Base-by-base conservation (phyloP, 2,329 filamentous ascomycete genomes). In the Microsporum ferrugineum region DNA sequence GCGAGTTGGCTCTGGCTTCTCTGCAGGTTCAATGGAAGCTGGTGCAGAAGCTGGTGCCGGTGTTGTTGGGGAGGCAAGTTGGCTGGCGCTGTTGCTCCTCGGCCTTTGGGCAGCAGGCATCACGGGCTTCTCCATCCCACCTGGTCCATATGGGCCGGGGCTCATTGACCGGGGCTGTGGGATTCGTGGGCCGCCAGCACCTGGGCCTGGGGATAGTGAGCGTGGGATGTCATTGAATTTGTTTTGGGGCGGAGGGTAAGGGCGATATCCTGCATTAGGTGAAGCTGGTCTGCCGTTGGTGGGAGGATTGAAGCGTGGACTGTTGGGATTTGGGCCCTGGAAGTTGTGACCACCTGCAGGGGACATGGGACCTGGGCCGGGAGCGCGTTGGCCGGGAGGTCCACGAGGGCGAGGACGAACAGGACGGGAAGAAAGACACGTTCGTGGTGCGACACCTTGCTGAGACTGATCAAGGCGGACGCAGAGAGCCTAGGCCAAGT, bases 391-490 rank as follows among this genome's bases (percentile, higher is more conserved):
- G 36, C 69, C 73, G 53, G 74, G 72, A 53, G 72, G 70, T 39
- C 72, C 70, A 34, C 73, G 78, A 45, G 83, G 79, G 53, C 91
- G 87, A 55, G 91, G 89, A 79, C 95, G 96, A 64, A 97, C 88
- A 17, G 92, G 90, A 57, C 91, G 86, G 62, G 90, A 88, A 12
- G 94, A 97, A 57, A 99, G 81, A 76, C 94, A 99, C 41, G 91
- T 96, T 67, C 94, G 85, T 12, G 94, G 94, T 61, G 88, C 89
- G 59, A 97, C 94, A 78, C 94, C 94, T 78, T 97, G 91, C 68
- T 88, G 82, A 63, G 90, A 91, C 65, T 91, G 88, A 74, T 97
- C 91, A 68, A 97, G 86, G 66, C 87, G 88, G 67, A 91, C 88
- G 75, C 91, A 96, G 60, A 97, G 88, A 70, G 91, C 89, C 89